Conservation (phyloP, 345 rosid genomes). For the Aurinia saxatilis region DNA sequence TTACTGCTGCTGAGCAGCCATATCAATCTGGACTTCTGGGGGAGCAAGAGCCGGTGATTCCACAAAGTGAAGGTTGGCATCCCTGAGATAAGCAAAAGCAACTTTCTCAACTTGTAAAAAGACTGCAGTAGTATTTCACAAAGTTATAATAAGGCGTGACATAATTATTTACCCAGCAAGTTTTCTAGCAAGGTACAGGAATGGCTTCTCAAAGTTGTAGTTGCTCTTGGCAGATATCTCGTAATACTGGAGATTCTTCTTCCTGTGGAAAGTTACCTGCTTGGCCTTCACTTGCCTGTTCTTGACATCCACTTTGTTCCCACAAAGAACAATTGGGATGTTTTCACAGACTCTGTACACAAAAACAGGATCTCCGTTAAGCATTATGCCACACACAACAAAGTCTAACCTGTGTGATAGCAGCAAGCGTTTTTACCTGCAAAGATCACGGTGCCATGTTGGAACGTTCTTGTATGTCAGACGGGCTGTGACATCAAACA, state of each 20-base stretch:
- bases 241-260: conserved; percentile 89
- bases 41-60: conserved; percentile 95
- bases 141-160: not conserved
- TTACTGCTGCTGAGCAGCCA: conserved; percentile 90
- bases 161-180: conserved; percentile 64
- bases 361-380: not conserved
- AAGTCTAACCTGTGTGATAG: not conserved
- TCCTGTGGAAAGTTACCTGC: conserved; percentile 92
- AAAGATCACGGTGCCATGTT: conserved; percentile 97
- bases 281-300: conserved; percentile 96
- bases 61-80: conserved; percentile 85
- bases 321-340: conserved; percentile 86
- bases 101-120: not conserved
- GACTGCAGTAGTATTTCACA: no score
- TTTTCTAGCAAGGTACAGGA: conserved; percentile 84
- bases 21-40: conserved; percentile 87
- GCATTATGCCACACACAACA: not conserved
- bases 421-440: conserved; percentile 41
- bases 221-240: conserved; percentile 96
- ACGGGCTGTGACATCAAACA: conserved; percentile 98
- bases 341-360: conserved; percentile 70
- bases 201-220: conserved; percentile 92
- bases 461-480: conserved; percentile 98
- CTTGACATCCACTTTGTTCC: conserved; percentile 96
- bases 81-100: conserved; percentile 27